Evolutionary conservation across 176 grass and related monocot species (phyloP), one percentile per base, ranked within the genome.

Genomic region (Stipa capillata): DNA sequence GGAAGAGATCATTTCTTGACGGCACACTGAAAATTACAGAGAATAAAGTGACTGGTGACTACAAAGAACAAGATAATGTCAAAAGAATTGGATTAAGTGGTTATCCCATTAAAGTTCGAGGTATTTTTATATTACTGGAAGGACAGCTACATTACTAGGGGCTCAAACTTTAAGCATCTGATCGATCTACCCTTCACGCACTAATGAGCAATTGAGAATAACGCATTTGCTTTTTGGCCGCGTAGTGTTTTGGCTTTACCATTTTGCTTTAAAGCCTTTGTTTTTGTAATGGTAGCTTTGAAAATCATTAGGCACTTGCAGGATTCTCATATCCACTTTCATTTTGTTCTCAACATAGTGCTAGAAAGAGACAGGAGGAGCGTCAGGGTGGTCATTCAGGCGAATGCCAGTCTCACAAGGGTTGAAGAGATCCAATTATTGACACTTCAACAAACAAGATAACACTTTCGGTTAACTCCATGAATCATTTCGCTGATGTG

Each of bases 241-340:
- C 18, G n/a, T 83, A 73, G 69, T 86, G 84, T 75, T 75, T 29
- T 48, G 27, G 39, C 74, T 88, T 79, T 82, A 17, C 12, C 5
- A 20, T n/a, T 40, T 14, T 39, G 33, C 64, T 70, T 87, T n/a
- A n/a, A n/a, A n/a, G 21, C 5, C n/a, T 48, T 45, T 65, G 12
- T 9, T 41, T 31, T 28, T 34, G 13, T 5, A 45, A 57, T 20
- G 16, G 6, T 3, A 25, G 3, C 54, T 66, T 59, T 49, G 14
- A 5, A 37, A 20, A 50, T 34, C 8, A 42, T 15, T 14, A 40
- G 6, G 29, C 51, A 42, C 43, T 68, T 12, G 49, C 9, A 1
- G 48, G 68, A 79, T 79, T 50, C 76, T 60, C 54, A 37, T 23
- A 72, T 49, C 57, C 53, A 79, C 57, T 47, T n/a, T n/a, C n/a